phyloP scores from a whole-genome alignment of 1,284 basidiomycete genomes.

The Ustilago hordei region DNA sequence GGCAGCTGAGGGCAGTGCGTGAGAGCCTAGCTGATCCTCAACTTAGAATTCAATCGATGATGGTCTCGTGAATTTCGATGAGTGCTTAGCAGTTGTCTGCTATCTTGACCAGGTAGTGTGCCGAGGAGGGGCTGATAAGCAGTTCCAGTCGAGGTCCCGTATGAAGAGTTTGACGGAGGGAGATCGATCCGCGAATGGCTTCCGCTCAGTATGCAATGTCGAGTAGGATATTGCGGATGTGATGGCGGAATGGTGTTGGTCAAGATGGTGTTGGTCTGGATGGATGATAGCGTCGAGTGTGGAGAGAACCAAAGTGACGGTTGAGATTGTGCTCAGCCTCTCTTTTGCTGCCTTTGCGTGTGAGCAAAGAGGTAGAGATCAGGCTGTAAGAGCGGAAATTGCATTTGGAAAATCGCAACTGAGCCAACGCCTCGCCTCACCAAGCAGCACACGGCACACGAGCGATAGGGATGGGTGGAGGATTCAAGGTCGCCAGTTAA shows the following conservation, averaged over 20 bases:
- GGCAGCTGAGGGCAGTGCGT: neutral
- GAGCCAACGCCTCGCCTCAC: neutral
- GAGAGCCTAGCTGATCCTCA: neutral
- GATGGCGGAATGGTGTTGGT: neutral
- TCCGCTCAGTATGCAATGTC: neutral
- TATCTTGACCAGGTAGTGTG: neutral
- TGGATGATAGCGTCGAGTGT: conserved; percentile 3
- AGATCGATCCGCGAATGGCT: neutral
- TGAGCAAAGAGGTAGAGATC: conserved; percentile 12
- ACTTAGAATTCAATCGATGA: neutral
- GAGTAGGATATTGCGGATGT: neutral
- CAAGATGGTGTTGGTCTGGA: neutral
- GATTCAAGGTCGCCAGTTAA: conserved; percentile 11
- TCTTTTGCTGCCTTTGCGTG: neutral
- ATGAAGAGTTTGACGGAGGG: neutral
- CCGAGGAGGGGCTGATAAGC: neutral
- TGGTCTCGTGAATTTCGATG: neutral
- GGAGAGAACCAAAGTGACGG: conserved; percentile 1
- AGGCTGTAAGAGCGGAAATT: neutral
- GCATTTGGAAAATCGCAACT: conserved; percentile 13
- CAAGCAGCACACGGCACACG: neutral
- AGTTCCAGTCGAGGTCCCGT: neutral
- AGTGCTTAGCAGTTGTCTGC: neutral
- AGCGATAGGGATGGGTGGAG: conserved; percentile 5
- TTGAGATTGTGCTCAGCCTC: neutral